Conservation (phyloP, 1,139 yeast species). For the Meyerozyma sp. region DNA sequence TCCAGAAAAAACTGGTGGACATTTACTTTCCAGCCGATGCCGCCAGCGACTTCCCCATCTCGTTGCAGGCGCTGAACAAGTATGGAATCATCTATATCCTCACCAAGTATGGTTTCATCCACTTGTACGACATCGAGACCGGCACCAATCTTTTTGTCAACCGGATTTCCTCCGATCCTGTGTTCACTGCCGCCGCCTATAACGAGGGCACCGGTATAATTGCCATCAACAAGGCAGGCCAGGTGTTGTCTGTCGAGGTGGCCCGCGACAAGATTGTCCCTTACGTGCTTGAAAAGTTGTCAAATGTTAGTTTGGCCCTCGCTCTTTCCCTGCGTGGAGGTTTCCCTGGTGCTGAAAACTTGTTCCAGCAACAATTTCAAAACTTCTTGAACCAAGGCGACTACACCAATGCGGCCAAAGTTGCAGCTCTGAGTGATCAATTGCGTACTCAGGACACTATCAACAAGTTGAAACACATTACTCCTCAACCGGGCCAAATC, state of each 20-base stretch:
- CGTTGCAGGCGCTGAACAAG: constrained; percentile 79
- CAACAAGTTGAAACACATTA: constrained; percentile 83
- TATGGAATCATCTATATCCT: constrained; percentile 85
- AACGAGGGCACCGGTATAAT: constrained; percentile 77
- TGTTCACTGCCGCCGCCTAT: constrained; percentile 82
- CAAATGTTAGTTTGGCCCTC: constrained; percentile 83
- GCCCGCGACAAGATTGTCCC: constrained; percentile 84
- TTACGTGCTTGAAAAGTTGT: constrained; percentile 79
- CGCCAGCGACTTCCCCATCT: constrained; percentile 91
- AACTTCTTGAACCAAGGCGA: constrained; percentile 79
- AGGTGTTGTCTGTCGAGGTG: constrained; percentile 88
- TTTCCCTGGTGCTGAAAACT: constrained; percentile 91
- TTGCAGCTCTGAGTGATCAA: constrained; percentile 93
- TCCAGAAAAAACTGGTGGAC: constrained; percentile 85
- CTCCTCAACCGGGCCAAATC: constrained; percentile 94
- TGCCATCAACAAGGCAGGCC: constrained; percentile 93
- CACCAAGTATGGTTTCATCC: constrained; percentile 95
- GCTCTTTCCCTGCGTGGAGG: constrained; percentile 93
- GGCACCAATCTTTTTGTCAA: constrained; percentile 93
- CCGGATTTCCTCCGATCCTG: constrained; percentile 94
- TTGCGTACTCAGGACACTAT: constrained; percentile 94
- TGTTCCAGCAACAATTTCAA: constrained; percentile 89
- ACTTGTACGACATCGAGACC: constrained; percentile 87
- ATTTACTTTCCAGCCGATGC: constrained; percentile 97
- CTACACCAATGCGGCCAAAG: constrained; percentile 88